Evolutionary conservation across 192 early-diverging fungal species (phyloP), one percentile per base, ranked within the genome.

Genomic region (Physocladia obscura): DNA sequence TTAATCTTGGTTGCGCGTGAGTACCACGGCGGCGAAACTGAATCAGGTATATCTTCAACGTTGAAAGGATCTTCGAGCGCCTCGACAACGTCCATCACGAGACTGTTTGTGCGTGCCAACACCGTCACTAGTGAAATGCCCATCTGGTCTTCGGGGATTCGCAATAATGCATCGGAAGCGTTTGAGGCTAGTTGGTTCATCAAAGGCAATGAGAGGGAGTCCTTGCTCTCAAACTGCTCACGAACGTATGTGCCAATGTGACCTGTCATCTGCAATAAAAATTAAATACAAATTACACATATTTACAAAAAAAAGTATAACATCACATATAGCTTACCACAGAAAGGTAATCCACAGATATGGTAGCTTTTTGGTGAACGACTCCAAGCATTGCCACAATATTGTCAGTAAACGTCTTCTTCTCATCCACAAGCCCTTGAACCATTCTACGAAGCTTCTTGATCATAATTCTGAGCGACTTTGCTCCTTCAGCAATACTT

Each of bases 1-100:
- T 95, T 94, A 78, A 95, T 83, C 38, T 88, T 83, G 49, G 82
- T 83, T n/a, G 94, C 91, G 5, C 94, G 82, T 59, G 79, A 77
- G 44, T 88, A 71, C 95, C 95, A 96, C 22, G 94, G 93, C 56
- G 88, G 80, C 29, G 30, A 35, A 62, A 24, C 39, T 8, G n/a
- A 19, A 35, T 62, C 36, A 26, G 30, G 59, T 38, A 56, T 69
- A 85, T 83, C 74, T 73, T 84, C 77, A 13, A 75, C 57, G 67
- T 82, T 81, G 21, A 82, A 78, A 3, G 82, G 74, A 63, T 90
- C 83, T n/a, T 79, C 69, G 4, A 81, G 62, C 57, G 55, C 65
- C 22, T 84, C 82, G 2, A 82, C 67, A n/a, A 82, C 70, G 22
- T 74, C 67, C n/a, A 70, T 49, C 6, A 89, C 55, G 48, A 84